Evolutionary conservation across 2,329 filamentous ascomycete species (phyloP).

Genomic region (Lasiodiplodia gonubiensis): DNA sequence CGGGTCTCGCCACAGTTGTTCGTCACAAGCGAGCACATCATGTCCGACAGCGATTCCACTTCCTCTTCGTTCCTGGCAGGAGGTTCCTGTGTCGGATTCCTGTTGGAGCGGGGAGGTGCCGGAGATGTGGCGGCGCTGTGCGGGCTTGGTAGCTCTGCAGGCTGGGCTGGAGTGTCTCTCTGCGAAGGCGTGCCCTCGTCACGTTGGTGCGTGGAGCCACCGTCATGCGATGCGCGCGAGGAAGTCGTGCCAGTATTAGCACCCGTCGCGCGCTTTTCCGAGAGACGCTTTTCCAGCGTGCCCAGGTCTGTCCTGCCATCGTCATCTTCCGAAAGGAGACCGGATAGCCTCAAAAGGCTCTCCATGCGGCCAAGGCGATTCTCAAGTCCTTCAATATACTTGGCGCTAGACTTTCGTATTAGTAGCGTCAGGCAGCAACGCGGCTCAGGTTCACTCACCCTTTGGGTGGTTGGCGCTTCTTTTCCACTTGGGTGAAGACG

Average conservation of each 20-base stretch:
- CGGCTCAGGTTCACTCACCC: conserved; percentile 64
- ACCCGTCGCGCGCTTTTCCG: conserved; percentile 52
- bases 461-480: conserved; percentile 96
- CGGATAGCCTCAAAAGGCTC: conserved; percentile 83
- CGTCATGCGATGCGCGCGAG: conserved; percentile 25
- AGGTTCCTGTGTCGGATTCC: conserved; percentile 49
- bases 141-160: conserved; percentile 54
- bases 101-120: conserved; percentile 47
- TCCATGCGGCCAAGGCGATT: conserved; percentile 97
- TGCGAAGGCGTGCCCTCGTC: conserved; percentile 38
- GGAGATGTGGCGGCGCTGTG: conserved; percentile 59
- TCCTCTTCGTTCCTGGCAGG: conserved; percentile 60
- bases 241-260: conserved; percentile 38
- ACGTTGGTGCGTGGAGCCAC: conserved; percentile 12
- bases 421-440: conserved; percentile 8
- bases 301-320: conserved; percentile 85
- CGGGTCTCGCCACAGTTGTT: conserved; percentile 93
- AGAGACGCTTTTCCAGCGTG: conserved; percentile 77
- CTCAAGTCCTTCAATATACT: conserved; percentile 96
- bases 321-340: conserved; percentile 84
- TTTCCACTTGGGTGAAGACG: conserved; percentile 96
- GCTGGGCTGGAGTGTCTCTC: conserved; percentile 54
- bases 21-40: conserved; percentile 98
- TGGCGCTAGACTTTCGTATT: conserved; percentile 65
- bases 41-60: conserved; percentile 88